Evolutionary conservation across 257 asterid species (phyloP).

Genomic region (Cinchona pubescens): DNA sequence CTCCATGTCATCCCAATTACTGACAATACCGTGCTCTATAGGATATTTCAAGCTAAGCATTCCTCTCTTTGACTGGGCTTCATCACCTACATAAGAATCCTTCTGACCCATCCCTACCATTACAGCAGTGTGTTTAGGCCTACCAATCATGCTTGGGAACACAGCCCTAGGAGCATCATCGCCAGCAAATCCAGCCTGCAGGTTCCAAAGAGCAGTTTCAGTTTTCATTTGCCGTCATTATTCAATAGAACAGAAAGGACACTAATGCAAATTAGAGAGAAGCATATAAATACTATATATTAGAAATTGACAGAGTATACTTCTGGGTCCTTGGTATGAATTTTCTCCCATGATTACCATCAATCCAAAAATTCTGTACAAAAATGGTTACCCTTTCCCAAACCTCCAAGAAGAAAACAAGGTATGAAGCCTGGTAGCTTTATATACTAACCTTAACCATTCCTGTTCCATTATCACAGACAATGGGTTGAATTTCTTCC

Average conservation of each 20-base stretch:
- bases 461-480: slow-evolving; percentile 43
- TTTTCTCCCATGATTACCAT: not conserved
- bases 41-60: slow-evolving; percentile 42
- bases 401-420: not conserved
- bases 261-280: not conserved
- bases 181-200: slow-evolving; percentile 50
- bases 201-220: not conserved
- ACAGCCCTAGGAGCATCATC: slow-evolving; percentile 52
- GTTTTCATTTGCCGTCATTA: not conserved
- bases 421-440: not conserved
- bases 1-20: slow-evolving; percentile 55
- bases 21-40: slow-evolving; percentile 46
- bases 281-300: not conserved
- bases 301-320: not conserved
- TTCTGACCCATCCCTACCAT: slow-evolving; percentile 46
- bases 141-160: slow-evolving; percentile 41
- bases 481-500: slow-evolving; percentile 39
- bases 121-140: slow-evolving; percentile 39
- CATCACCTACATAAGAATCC: slow-evolving; percentile 39
- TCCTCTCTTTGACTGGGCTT: slow-evolving; percentile 43
- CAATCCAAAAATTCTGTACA: not conserved
- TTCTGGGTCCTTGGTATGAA: not conserved
- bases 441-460: slow-evolving; percentile 36
- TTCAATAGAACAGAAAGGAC: not conserved
- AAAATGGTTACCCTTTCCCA: not conserved